These are phyloP conservation scores for Castanea sativa DNA, from an alignment of 306 rosid species.

Conservation along the genomic window DNA sequence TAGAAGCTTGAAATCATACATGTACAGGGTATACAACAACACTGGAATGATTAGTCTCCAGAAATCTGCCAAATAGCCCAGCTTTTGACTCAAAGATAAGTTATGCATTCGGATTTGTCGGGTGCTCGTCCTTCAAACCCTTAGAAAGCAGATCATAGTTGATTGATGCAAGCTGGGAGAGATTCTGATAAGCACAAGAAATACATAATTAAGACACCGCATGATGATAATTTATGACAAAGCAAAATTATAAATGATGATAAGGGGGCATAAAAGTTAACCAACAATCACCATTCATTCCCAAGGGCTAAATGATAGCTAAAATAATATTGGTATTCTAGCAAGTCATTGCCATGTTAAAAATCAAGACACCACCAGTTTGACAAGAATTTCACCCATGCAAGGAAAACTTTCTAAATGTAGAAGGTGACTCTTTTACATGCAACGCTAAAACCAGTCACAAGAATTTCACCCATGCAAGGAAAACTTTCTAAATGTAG, in stretches of 20 bases:
- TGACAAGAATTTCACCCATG: background rate
- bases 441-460: too few species aligned
- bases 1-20: slow-evolving; percentile 44
- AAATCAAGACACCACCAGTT: background rate
- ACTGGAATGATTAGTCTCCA: slow-evolving; percentile 36
- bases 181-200: slow-evolving; percentile 70
- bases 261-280: background rate
- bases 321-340: background rate
- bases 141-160: slow-evolving; percentile 92
- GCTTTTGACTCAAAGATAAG: slow-evolving; percentile 27
- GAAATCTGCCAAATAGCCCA: slow-evolving; percentile 38
- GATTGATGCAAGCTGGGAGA: slow-evolving; percentile 99
- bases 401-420: background rate
- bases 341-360: background rate
- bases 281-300: background rate
- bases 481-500: background rate
- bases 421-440: too few species aligned
- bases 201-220: slow-evolving; percentile 8
- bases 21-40: slow-evolving; percentile 75
- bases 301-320: background rate
- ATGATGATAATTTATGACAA: background rate
- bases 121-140: slow-evolving; percentile 83
- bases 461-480: too few species aligned
- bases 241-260: background rate
- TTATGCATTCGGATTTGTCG: slow-evolving; percentile 54